Evolutionary conservation across 768 basidiomycete genomes (phyloP), one percentile per base, ranked within the genome.

Genomic region (Termitomyces sp.): DNA sequence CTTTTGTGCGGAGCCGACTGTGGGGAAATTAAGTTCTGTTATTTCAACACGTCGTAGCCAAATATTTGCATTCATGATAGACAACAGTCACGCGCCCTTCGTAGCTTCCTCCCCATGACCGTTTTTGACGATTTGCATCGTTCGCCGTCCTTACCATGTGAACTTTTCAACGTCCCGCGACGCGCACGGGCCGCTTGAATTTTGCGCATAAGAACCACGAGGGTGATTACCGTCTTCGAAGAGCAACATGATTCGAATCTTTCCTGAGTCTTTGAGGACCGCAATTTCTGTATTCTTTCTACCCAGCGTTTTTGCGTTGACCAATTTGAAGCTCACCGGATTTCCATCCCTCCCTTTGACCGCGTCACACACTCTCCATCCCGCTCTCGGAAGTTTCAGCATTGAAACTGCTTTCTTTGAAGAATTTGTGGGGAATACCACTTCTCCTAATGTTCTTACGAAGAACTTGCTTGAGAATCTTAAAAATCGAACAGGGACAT

Each of bases 331-430:
- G 33, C 72, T 83, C 5, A 39, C 64, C 46, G 81, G 80, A n/a
- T 75, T 79, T 16, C 65, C 79, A 2, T 70, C 72, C 3, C 75
- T 83, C 24, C 81, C 82, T 7, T 56, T 56, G 5, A 76, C 77
- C 59, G 81, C 81, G 0, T 84, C 82, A 4, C 73, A 77, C 16
- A 62, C 67, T 9, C 69, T 84, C 3, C 69, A 79, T 57, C 81
- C 79, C 1, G 71, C 80, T 11, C 69, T 84, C 28, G 81, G 76
- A 28, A 82, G 81, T 59, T 84, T 84, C 70, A 83, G 81, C 63
- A 79, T 84, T 53, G 82, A 84, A 70, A 84, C 80, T 0, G 82
- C 81, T 1, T 83, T 80, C 63, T 82, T 84, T 59, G 80, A 81
- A 55, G 78, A 77, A 59, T 84, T 78, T 62, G 65, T 82, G 12